Evolutionary conservation across 169 alveolate species (phyloP), one percentile per base, ranked within the genome.

Genomic region (Plasmodium blacklocki): DNA sequence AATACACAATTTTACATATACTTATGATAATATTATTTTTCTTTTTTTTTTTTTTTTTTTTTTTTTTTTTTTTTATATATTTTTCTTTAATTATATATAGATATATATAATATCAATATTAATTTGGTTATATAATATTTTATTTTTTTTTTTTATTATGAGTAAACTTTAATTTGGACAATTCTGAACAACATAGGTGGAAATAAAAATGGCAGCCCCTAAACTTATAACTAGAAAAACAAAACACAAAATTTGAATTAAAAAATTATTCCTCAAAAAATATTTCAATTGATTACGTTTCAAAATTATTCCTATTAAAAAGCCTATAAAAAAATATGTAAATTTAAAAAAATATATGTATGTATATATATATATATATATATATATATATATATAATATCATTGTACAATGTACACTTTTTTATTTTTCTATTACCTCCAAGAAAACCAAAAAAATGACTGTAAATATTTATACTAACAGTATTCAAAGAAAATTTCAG

Each of bases 371-470:
- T 2, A 39, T 32, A 73, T 26, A 18, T 15, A 58, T 18, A 43
- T 32, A 59, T 19, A 74, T 15, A 14, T 52, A 15, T 43, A 39
- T 43, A 58, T 29, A 59, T 43, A 58, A 63, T 9, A 32, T 32
- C 45, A 32, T 3, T 32, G 45, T 32, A 32, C 9, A 5, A 32
- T 64, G 14, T 32, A 7, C 3, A 8, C n/a, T 3, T 3, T 19
- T 21, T 19, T 45, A 56, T 7, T 43, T 18, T 32, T 32, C 58
- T 62, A 26, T 52, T 86, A 86, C 92, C 92, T 86, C 92, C 92
- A 9, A 72, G 58, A 71, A 86, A 86, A 71, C 92, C 92, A 70
- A 86, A 71, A 71, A 86, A 86, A 56, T 86, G 92, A 60, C 92
- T 86, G 47, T 73, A 86, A 23, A 86, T 73, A 52, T 86, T 86